Evolutionary conservation across 2,329 filamentous ascomycete species (phyloP), one percentile per base, ranked within the genome.

Genomic region (Lizonia empirigonia): DNA sequence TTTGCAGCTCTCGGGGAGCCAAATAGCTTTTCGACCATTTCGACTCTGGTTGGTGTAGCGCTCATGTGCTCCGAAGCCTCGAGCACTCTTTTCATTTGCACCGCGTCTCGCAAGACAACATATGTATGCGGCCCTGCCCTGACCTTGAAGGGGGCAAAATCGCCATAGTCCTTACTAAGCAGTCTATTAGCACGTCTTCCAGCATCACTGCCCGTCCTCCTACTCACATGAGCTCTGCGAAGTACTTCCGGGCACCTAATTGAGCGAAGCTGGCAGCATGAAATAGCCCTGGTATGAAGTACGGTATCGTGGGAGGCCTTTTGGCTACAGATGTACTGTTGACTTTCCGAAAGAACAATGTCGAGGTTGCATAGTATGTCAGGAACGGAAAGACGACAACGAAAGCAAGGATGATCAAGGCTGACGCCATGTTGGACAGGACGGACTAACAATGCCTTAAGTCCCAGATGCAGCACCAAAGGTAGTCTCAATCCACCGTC

Each of bases 141-240:
- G 38, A 68, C 54, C 10, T 55, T 44, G 33, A 69, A 69, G 1
- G 66, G 66, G 2, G 57, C 55, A 15, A 58, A 59, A 4, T 38
- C 16, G 2, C 59, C 63, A 59, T 64, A 67, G 12, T 65, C 58
- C 12, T 64, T 61, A 13, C 67, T 69, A 19, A 12, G 4, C 4
- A 7, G 7, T n/a, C 12, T 10, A 10, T 63, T 13, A 64, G 57
- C 39, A 32, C 5, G 7, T n/a, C 9, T 12, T 15, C 16, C 2
- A 7, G 7, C 5, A 1, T 30, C 19, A 3, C 7, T 10, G 9
- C 22, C 12, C 12, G 4, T 13, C 9, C 29, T 38, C 5, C 6
- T 24, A 36, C 60, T 39, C 50, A 69, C 65, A 68, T 48, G 18
- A 65, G 37, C n/a, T 55, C 53, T 5, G 61, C 65, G 27, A 69